phyloP scores from a whole-genome alignment of 306 rosid species.

The Vigna radiata region DNA sequence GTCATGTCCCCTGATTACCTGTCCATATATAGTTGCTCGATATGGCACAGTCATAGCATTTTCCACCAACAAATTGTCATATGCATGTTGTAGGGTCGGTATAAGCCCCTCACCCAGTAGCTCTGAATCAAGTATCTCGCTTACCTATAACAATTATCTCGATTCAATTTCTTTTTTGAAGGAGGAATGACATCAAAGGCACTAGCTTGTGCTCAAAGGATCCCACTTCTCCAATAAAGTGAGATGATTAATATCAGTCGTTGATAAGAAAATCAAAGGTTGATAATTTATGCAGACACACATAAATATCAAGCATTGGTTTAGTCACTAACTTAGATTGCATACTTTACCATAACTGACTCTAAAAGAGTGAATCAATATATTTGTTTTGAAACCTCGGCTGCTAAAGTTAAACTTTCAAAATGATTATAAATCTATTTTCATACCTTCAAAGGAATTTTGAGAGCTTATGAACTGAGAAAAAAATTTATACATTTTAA shows the following conservation, averaged over 20 bases:
- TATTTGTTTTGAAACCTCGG: constrained; percentile 5
- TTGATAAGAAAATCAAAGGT: neutral
- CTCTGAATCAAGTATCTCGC: constrained; percentile 94
- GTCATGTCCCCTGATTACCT: constrained; percentile 55
- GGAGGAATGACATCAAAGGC: neutral
- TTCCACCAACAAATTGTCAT: constrained; percentile 76
- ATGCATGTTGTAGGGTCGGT: constrained; percentile 89
- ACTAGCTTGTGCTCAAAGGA: neutral
- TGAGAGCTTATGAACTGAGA: no score
- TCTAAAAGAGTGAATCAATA: neutral
- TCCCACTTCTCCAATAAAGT: neutral
- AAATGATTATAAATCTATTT: neutral
- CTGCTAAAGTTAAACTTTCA: constrained; percentile 6
- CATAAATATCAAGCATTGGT: neutral
- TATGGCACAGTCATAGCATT: constrained; percentile 79
- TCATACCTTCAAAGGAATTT: no score
- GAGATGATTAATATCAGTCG: neutral
- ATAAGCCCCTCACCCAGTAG: constrained; percentile 95
- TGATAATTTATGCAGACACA: neutral
- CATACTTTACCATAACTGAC: neutral
- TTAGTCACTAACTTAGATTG: neutral
- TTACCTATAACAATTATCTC: constrained; percentile 62
- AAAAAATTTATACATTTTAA: no score
- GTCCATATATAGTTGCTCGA: constrained; percentile 83
- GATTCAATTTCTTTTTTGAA: neutral